These are phyloP conservation scores for Epichloe gansuensis DNA, from an alignment of 2,329 filamentous ascomycete species.

Conservation along the genomic window DNA sequence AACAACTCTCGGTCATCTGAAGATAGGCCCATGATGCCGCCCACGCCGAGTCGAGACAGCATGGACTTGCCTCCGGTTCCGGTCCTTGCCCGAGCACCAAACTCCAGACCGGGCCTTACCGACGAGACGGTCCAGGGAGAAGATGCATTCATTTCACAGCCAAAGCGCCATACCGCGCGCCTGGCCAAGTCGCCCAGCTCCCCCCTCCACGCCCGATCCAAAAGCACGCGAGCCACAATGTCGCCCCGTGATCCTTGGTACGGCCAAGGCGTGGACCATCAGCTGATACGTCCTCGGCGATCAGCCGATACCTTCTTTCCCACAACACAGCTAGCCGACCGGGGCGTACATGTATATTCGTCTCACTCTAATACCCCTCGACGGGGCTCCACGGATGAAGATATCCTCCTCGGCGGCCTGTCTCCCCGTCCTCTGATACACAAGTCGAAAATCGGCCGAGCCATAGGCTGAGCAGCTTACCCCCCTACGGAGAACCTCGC, in stretches of 20 bases:
- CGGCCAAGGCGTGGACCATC: conserved; percentile 21
- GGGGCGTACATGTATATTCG: conserved; percentile 25
- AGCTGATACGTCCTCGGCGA: conserved; percentile 15
- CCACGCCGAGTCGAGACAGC: conserved; percentile 27
- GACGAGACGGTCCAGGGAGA: conserved; percentile 49
- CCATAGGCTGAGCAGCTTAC: conserved; percentile 30
- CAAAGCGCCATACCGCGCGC: conserved; percentile 37
- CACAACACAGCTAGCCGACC: not conserved
- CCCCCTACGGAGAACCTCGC: not conserved
- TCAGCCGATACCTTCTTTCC: conserved; percentile 19
- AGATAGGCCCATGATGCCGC: conserved; percentile 17
- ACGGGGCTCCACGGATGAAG: conserved; percentile 33
- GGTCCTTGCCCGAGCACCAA: conserved; percentile 46
- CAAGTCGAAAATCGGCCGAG: conserved; percentile 37
- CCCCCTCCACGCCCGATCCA: conserved; percentile 28
- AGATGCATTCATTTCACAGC: conserved; percentile 41
- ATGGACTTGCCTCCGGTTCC: conserved; percentile 35
- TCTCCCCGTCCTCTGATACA: conserved; percentile 36
- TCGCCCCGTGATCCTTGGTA: conserved; percentile 27
- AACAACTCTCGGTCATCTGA: conserved; percentile 14
- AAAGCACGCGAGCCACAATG: conserved; percentile 34
- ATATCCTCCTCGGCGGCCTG: conserved; percentile 30
- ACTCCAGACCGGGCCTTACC: conserved; percentile 48
- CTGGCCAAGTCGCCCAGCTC: conserved; percentile 36
- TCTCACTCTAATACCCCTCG: conserved; percentile 28